Base-by-base conservation (phyloP, 345 rosid species). In the Turnera subulata region DNA sequence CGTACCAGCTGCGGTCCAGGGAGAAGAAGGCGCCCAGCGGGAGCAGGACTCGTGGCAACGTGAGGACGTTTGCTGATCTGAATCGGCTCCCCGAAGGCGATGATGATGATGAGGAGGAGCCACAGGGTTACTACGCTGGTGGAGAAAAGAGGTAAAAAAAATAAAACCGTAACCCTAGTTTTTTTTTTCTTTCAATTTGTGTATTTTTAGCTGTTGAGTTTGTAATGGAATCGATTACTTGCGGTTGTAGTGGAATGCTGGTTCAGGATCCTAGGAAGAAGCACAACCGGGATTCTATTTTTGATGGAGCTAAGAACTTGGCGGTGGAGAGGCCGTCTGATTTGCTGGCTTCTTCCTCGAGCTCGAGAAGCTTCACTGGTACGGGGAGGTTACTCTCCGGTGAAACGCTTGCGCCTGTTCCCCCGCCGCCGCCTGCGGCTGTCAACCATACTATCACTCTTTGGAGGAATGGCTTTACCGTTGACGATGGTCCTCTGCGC, bases 91-190 rank as follows among this genome's bases (percentile, higher is more conserved):
- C 86, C 7, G 61, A 56, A 15, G 78, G 40, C 53, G 67, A 59
- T 2, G 74, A 84, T 25, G 73, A 69, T 23, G 93, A 84, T 24
- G 84, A 91, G 6, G 88, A 80, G 39, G 91, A 86, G 37, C 71
- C 73, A 1, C 86, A 80, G 78, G 84, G 84, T 72, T 80, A 83
- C 63, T 89, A 82, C 11, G 81, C 99, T 51, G 99, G 97, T 33
- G 97, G 96, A 18, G 80, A 89, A 65, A 93, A 86, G 71, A 89
- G 97, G 99, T 89, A n/a, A n/a, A n/a, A n/a, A n/a, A n/a, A 57
- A 26, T 17, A 37, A 37, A 1, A 37, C 40, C 40, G 11, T 37
- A 37, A 37, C 40, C 8, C 11, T 13, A 7, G 13, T 7, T 1
- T 37, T 9, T 1, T 7, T 13, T 7, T 37, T 37, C 40, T 37